Evolutionary conservation across 2,329 filamentous ascomycete genomes (phyloP).

Genomic region (Pseudogymnoascus sp.): DNA sequence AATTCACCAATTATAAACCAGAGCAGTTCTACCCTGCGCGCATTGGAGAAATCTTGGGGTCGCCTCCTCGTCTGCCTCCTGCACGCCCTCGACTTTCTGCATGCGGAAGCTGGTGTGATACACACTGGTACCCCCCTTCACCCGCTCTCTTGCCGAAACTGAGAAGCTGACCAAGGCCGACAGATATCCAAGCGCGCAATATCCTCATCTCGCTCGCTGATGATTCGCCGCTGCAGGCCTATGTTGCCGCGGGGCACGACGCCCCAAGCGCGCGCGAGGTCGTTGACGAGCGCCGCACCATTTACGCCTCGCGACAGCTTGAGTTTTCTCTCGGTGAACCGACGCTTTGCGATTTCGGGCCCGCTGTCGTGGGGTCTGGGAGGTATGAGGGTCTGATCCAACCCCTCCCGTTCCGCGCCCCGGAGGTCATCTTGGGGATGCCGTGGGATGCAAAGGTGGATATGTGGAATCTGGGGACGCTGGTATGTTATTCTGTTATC

Average conservation of each 20-base stretch:
- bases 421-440: constrained; percentile 34
- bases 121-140: constrained; percentile 19
- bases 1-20: too few species aligned
- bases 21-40: too few species aligned
- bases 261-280: constrained; percentile 24
- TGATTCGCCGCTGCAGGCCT: constrained; percentile 23
- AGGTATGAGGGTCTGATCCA: background rate
- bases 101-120: constrained; percentile 20
- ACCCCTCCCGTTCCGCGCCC: constrained; percentile 26
- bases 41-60: too few species aligned
- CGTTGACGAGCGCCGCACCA: constrained; percentile 19
- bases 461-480: constrained; percentile 29
- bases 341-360: constrained; percentile 14
- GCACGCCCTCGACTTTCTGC: constrained; percentile 22
- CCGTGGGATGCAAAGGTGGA: constrained; percentile 31
- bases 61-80: constrained; percentile 15
- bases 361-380: constrained; percentile 23
- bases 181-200: constrained; percentile 30
- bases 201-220: constrained; percentile 28
- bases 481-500: too few species aligned
- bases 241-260: constrained; percentile 22
- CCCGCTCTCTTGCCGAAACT: too few species aligned
- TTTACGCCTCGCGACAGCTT: constrained; percentile 23
- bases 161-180: too few species aligned
- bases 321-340: background rate